A percentile compares a stretch with the other conserved stretches of the same genome.
Evolutionary conservation across 1,284 basidiomycete species (phyloP).

Genomic region (Puccinia novopanici): DNA sequence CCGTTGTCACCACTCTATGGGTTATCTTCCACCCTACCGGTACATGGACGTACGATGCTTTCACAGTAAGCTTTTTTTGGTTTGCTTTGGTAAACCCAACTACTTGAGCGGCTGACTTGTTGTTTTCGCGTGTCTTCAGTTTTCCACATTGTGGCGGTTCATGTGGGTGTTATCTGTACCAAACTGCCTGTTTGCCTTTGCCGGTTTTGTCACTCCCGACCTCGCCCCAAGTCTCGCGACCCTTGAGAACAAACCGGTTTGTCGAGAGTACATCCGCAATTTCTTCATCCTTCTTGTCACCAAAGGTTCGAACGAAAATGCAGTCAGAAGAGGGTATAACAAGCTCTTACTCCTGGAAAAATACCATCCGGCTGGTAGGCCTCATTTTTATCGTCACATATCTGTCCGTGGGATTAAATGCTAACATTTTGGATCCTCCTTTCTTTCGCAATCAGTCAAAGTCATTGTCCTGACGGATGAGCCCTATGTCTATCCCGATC

Average conservation of each 20-base stretch:
- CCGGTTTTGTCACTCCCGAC: slow-evolving; percentile 58
- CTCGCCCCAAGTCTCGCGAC: slow-evolving; percentile 59
- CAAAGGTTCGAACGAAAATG: slow-evolving; percentile 60
- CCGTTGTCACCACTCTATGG: slow-evolving; percentile 59
- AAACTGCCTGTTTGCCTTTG: slow-evolving; percentile 60
- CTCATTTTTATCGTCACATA: not conserved
- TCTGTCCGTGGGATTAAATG: not conserved
- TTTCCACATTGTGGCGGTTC: slow-evolving; percentile 60
- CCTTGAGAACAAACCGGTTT: slow-evolving; percentile 59
- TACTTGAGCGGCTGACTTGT: not conserved
- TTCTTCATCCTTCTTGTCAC: slow-evolving; percentile 61
- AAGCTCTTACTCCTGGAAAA: slow-evolving; percentile 61
- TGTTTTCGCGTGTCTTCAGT: slow-evolving; percentile 51
- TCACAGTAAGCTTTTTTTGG: slow-evolving; percentile 22
- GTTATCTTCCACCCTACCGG: slow-evolving; percentile 59
- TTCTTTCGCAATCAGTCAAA: slow-evolving; percentile 54
- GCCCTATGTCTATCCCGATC: slow-evolving; percentile 61
- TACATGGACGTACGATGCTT: slow-evolving; percentile 49
- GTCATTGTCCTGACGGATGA: slow-evolving; percentile 61
- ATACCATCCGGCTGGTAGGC: slow-evolving; percentile 58
- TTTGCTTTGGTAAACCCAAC: not conserved
- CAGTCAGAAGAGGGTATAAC: slow-evolving; percentile 60
- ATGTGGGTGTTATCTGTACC: slow-evolving; percentile 60
- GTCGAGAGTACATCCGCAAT: slow-evolving; percentile 60
- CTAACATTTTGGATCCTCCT: not conserved